Base-by-base conservation (phyloP, 2,329 filamentous ascomycete genomes). In the Periglandula ipomoeae region DNA sequence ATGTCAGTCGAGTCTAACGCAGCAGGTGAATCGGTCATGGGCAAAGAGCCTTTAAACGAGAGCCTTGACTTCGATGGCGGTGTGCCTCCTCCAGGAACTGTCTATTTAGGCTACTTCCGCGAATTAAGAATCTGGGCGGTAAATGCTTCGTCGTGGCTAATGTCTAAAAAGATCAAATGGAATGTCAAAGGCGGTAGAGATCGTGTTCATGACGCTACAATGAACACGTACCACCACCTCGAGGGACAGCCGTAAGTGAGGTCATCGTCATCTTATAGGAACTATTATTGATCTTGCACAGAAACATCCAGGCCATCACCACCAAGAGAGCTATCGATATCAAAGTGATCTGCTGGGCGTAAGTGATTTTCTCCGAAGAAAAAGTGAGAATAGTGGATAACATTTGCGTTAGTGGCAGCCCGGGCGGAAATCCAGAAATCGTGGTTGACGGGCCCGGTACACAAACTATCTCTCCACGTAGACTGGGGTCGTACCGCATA, bases 121-220 rank as follows among this genome's bases (percentile, higher is more conserved):
- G n/a, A n/a, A n/a, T n/a, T n/a, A n/a, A n/a, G n/a, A n/a, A n/a
- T n/a, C n/a, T n/a, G n/a, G n/a, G n/a, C n/a, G n/a, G n/a, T n/a
- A n/a, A n/a, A n/a, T n/a, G n/a, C n/a, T n/a, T n/a, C n/a, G n/a
- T n/a, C n/a, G n/a, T n/a, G n/a, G n/a, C n/a, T n/a, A n/a, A n/a
- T n/a, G n/a, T n/a, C n/a, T n/a, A 22, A 44, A 17, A 15, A 52
- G 50, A 22, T 52, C 44, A 52, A 40, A 38, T 52, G 50, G 50
- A 38, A 49, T 35, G 50, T 52, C 32, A 39, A 49, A n/a, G 50
- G 50, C 11, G 43, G 44, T 15, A 39, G n/a, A 5, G 44, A 52
- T 41, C 50, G 47, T 38, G 30, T 24, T 2, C 50, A 52, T n/a
- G 11, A 35, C 4, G 20, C 47, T 26, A 13, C 30, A 7, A n/a